Evolutionary conservation across 768 basidiomycete genomes (phyloP).

Genomic region (Leccinum uliginosum): DNA sequence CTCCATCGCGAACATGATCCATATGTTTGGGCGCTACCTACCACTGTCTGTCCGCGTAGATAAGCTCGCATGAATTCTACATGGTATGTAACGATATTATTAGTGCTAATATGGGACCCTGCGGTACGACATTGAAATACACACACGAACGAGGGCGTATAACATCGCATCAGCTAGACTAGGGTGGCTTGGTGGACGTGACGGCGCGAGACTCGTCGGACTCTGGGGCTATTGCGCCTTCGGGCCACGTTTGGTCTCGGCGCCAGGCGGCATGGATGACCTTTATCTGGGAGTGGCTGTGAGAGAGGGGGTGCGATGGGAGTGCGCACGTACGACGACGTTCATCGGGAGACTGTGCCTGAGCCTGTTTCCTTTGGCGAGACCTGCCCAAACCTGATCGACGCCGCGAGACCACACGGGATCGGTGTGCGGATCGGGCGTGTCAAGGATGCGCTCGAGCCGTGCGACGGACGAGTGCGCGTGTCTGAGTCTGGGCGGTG

Average conservation of each 20-base stretch:
- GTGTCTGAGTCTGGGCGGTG: constrained; percentile 21
- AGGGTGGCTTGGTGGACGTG: constrained; percentile 3
- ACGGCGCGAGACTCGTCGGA: constrained; percentile 46
- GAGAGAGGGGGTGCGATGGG: not conserved
- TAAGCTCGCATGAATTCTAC: constrained; percentile 14
- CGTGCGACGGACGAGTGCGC: constrained; percentile 39
- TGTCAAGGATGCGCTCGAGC: constrained; percentile 48
- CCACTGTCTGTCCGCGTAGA: constrained; percentile 26
- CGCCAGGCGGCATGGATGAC: constrained; percentile 73
- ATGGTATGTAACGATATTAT: constrained; percentile 11
- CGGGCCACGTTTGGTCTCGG: constrained; percentile 74
- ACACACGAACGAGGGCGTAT: constrained; percentile 1
- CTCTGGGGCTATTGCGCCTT: constrained; percentile 53
- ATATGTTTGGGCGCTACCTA: not conserved
- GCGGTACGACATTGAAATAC: not conserved
- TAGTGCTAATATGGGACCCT: not conserved
- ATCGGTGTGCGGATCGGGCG: constrained; percentile 46
- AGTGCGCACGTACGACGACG: constrained; percentile 49
- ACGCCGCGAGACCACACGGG: constrained; percentile 54
- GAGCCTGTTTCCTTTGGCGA: constrained; percentile 54
- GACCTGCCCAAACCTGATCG: constrained; percentile 59
- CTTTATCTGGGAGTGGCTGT: constrained; percentile 49
- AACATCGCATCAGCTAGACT: not conserved
- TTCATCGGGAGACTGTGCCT: constrained; percentile 59
- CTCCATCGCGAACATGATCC: constrained; percentile 65